Conservation (phyloP, 192 early-diverging fungal genomes). For the Entomortierella parvispora region DNA sequence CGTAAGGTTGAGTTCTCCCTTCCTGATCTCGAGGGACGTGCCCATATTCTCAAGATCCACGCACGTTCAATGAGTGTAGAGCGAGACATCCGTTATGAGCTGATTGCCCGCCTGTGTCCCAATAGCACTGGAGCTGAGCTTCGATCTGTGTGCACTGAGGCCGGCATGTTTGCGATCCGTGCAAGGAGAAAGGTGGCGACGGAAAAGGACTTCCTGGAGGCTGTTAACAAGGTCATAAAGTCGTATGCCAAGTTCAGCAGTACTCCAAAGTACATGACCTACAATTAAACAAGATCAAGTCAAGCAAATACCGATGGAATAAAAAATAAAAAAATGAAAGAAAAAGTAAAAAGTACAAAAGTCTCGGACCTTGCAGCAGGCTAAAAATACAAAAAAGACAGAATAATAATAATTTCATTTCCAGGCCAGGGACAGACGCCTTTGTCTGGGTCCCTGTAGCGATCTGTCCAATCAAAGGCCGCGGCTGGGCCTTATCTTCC, state of each 20-base stretch:
- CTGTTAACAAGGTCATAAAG: conserved; percentile 99
- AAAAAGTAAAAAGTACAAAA: background rate
- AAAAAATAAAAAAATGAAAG: background rate
- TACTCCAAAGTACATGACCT: conserved; percentile 92
- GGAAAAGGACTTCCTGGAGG: conserved; percentile 99
- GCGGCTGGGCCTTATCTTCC: too few relatives aligned
- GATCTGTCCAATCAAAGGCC: too few relatives aligned
- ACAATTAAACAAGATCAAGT: conserved; percentile 61
- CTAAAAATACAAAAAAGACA: too few relatives aligned
- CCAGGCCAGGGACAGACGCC: too few relatives aligned
- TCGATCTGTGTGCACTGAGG: conserved; percentile 98
- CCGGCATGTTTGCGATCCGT: conserved; percentile 99
- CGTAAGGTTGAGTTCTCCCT: conserved; percentile 98
- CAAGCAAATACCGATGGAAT: background rate
- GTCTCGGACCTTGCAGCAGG: too few relatives aligned
- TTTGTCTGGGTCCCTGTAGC: too few relatives aligned
- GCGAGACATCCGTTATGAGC: conserved; percentile 98
- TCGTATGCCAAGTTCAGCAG: conserved; percentile 98
- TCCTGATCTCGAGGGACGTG: conserved; percentile 96
- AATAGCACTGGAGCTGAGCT: conserved; percentile 99
- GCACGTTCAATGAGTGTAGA: conserved; percentile 99
- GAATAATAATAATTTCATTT: too few relatives aligned
- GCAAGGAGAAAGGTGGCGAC: conserved; percentile 98
- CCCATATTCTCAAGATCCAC: conserved; percentile 99
- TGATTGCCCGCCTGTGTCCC: conserved; percentile 97